phyloP scores from a whole-genome alignment of 257 asterid genomes.

The Jaltomata sinuosa region DNA sequence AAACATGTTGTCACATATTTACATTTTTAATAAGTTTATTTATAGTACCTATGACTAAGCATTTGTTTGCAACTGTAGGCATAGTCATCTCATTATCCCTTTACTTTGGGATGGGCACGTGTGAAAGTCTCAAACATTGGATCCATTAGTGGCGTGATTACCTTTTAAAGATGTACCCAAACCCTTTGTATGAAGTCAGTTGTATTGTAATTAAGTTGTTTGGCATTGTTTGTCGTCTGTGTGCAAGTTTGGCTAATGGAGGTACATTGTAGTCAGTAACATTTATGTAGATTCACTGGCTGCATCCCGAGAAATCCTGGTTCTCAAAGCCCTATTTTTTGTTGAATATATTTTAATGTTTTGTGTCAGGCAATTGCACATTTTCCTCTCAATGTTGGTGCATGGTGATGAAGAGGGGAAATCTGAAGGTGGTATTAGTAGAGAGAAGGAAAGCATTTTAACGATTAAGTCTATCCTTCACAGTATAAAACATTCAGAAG shows the following conservation, averaged over 20 bases:
- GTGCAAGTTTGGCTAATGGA: background rate
- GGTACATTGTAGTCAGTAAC: background rate
- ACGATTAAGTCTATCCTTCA: conserved; percentile 48
- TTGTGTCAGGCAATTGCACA: conserved; percentile 64
- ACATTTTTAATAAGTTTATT: background rate
- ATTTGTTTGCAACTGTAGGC: background rate
- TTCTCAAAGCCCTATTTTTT: background rate
- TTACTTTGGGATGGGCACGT: background rate
- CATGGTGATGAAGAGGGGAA: conserved; percentile 70
- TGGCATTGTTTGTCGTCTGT: background rate
- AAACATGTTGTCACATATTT: background rate
- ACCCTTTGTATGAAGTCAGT: background rate
- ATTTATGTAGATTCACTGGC: background rate
- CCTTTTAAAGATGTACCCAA: background rate
- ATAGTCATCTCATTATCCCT: background rate
- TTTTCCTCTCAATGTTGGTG: conserved; percentile 86
- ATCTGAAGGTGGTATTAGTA: conserved; percentile 44
- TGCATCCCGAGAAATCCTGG: background rate
- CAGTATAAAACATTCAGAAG: conserved; percentile 71
- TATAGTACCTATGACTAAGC: background rate
- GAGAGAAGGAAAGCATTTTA: conserved; percentile 62
- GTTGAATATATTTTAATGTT: conserved; percentile 3
- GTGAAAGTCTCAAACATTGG: background rate
- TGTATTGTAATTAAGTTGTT: background rate
- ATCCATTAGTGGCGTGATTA: background rate